Base-by-base conservation (phyloP, 495 filamentous ascomycete genomes). In the Pseudevernia furfuracea region DNA sequence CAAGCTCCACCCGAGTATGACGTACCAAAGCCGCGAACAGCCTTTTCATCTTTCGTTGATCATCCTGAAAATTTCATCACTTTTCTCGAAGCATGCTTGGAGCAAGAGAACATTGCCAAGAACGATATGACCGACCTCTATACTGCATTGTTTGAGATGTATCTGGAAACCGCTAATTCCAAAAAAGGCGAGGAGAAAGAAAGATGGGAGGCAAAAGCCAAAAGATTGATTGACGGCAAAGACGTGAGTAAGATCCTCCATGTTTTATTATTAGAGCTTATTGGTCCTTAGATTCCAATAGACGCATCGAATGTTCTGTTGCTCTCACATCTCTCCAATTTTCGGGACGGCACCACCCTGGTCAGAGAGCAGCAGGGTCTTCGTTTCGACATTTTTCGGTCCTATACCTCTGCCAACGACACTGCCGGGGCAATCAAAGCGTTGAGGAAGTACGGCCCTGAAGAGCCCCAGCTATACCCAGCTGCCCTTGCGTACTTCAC, bases 111-210 rank as follows among this genome's bases (percentile, higher is more conserved):
- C 30, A 74, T 94, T 7, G 85, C 82, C 32, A 78, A 89, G 58
- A 78, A 82, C 59, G 89, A 96, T 68, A 88, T 85, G 68, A 80
- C 84, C 10, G 95, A 97, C 73, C 84, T 98, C 48, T 93, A 93
- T 74, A 97, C 94, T 2, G 96, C 94, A 0, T 75, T 98, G 37
- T 97, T 98, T 72, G 94, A 98, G 72, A 96, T 97, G 86, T 98
- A 97, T 73, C 80, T 98, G 28, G 89, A 96, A 69, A 90, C 89
- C 62, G 89, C 92, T 48, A 88, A 84, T 68, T 80, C 84, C n/a
- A 86, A 86, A 69, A 88, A 84, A 67, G 75, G 78, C 7, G 65
- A 71, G 38, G 87, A 92, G 65, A 86, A 84, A 67, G 81, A 87
- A 64, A 81, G 87, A 64, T 98, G 94, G 94, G 91, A 97, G 69